Conservation (phyloP, 495 filamentous ascomycete species). For the Talaromyces wortmannii region DNA sequence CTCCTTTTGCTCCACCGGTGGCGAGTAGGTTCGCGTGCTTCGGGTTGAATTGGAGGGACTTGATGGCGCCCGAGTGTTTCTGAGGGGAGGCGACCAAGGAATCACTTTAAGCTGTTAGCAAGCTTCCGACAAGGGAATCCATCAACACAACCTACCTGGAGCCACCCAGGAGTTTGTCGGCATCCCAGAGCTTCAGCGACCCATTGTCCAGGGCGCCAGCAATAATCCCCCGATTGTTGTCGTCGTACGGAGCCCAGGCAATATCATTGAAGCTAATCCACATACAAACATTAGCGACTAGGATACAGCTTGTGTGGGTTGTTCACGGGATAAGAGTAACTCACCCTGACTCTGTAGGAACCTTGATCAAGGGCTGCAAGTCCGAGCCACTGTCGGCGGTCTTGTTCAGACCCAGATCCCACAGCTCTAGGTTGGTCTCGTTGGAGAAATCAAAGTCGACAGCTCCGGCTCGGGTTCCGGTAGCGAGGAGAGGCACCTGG, state of each 20-base stretch:
- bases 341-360: constrained; percentile 86
- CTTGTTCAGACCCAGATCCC: constrained; percentile 81
- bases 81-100: constrained; percentile 79
- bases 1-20: constrained; percentile 88
- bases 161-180: constrained; percentile 70
- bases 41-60: constrained; percentile 97
- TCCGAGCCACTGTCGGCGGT: constrained; percentile 62
- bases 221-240: constrained; percentile 76
- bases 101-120: constrained; percentile 46
- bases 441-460: constrained; percentile 97
- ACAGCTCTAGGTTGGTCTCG: constrained; percentile 92
- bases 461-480: constrained; percentile 91
- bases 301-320: too few species aligned
- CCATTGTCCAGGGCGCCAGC: constrained; percentile 95
- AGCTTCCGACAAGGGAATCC: constrained; percentile 5
- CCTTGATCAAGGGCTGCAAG: constrained; percentile 75
- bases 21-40: constrained; percentile 84
- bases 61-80: constrained; percentile 90
- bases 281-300: background rate
- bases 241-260: constrained; percentile 79
- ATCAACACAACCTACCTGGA: constrained; percentile 34
- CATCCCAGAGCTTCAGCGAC: constrained; percentile 92
- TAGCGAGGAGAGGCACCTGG: constrained; percentile 73
- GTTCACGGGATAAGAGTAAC: constrained; percentile 1
- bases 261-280: constrained; percentile 84